Evolutionary conservation across 345 rosid genomes (phyloP).

Genomic region (Eutrema yunnanense): DNA sequence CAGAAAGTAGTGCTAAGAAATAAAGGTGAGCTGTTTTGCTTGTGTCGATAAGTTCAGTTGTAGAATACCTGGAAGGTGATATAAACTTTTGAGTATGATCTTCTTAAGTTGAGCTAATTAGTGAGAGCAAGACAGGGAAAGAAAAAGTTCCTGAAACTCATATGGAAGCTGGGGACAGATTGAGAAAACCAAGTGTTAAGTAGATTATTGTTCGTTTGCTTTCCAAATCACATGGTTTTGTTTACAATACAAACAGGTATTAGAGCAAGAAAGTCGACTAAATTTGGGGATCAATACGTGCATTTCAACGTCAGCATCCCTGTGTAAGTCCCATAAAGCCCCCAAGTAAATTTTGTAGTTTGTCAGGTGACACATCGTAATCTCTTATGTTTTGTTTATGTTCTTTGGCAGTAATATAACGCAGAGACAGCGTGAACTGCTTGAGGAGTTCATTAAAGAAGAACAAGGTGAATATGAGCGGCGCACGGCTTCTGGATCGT

Average conservation of each 20-base stretch:
- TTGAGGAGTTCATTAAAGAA: constrained; percentile 89
- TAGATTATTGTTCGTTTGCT: not conserved
- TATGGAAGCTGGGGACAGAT: not conserved
- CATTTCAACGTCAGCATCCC: constrained; percentile 95
- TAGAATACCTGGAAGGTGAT: not conserved
- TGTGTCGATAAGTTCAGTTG: not conserved
- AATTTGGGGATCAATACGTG: constrained; percentile 86
- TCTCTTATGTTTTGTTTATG: not conserved
- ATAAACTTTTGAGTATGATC: not conserved
- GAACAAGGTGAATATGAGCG: constrained; percentile 70
- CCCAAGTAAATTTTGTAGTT: not conserved
- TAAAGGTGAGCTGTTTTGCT: constrained; percentile 57
- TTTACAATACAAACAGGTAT: constrained; percentile 45
- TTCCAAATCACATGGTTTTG: not conserved
- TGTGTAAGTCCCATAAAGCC: constrained; percentile 38
- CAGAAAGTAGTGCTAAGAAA: constrained; percentile 95
- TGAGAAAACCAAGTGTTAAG: constrained; percentile 1
- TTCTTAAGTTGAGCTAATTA: not conserved
- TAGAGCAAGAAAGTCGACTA: constrained; percentile 64
- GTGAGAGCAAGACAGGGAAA: not conserved
- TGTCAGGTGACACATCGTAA: not conserved
- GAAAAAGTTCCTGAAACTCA: not conserved
- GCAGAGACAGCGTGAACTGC: constrained; percentile 76
- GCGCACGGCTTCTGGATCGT: constrained; percentile 74
- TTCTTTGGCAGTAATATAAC: constrained; percentile 54